Percentiles rank a stretch among this genome's conserved stretches.
phyloP scores from a whole-genome alignment of 805 yeast genomes.

The Yamadazyma endophytica region DNA sequence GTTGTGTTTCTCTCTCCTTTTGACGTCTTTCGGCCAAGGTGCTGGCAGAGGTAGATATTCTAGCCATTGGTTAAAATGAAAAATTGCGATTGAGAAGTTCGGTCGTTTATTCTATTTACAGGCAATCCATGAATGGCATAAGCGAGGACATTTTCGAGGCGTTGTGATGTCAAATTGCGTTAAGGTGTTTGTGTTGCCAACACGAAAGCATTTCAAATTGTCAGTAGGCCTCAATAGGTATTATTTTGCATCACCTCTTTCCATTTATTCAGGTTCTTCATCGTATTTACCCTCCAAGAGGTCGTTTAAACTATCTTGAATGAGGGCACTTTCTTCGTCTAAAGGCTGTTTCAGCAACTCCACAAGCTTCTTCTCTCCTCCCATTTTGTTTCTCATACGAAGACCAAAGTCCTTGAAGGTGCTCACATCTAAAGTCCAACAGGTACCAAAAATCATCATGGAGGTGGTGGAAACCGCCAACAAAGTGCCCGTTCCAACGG shows the following conservation, averaged over 20 bases:
- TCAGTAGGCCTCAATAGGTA: too few species aligned
- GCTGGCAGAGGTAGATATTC: slow-evolving; percentile 3
- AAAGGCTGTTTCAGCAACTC: slow-evolving; percentile 35
- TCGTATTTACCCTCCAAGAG: slow-evolving; percentile 45
- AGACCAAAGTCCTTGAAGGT: slow-evolving; percentile 65
- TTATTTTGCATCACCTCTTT: background rate
- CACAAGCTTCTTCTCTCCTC: slow-evolving; percentile 61
- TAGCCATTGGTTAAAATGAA: too few species aligned
- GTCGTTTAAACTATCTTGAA: slow-evolving; percentile 53
- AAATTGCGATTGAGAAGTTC: too few species aligned
- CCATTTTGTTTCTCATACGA: slow-evolving; percentile 59
- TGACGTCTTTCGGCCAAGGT: slow-evolving; percentile 1
- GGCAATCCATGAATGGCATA: too few species aligned
- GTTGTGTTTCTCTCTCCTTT: background rate
- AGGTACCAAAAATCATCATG: slow-evolving; percentile 68
- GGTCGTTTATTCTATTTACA: too few species aligned
- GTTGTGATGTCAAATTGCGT: too few species aligned
- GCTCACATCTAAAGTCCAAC: slow-evolving; percentile 78
- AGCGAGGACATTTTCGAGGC: too few species aligned
- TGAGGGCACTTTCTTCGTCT: slow-evolving; percentile 57
- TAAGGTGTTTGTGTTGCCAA: too few species aligned
- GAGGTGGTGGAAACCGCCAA: slow-evolving; percentile 69
- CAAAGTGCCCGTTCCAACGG: slow-evolving; percentile 76
- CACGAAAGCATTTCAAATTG: too few species aligned
- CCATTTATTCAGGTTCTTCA: slow-evolving; percentile 2